Conservation (phyloP, 805 yeast genomes). For the Schwanniomyces polymorphus region DNA sequence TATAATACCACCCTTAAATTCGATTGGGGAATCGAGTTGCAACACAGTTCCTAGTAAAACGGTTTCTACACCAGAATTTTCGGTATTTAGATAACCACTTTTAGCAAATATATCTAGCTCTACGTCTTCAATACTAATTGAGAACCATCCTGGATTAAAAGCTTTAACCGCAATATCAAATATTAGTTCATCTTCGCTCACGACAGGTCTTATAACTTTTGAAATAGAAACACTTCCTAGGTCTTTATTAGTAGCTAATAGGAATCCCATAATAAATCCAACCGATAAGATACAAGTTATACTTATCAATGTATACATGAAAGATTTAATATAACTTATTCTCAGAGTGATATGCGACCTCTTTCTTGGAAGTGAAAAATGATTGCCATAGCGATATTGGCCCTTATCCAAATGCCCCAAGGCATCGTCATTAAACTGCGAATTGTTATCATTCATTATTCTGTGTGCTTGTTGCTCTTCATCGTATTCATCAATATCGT, state of each 20-base stretch:
- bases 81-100: constrained; percentile 44
- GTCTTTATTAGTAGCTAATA: constrained; percentile 85
- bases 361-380: constrained; percentile 30
- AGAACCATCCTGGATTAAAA: constrained; percentile 82
- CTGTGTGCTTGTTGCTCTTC: constrained; percentile 24
- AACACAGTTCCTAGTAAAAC: constrained; percentile 71
- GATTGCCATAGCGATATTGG: constrained; percentile 19
- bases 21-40: constrained; percentile 68
- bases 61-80: constrained; percentile 46
- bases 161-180: constrained; percentile 79
- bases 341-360: constrained; percentile 15
- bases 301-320: constrained; percentile 44
- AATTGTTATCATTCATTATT: constrained; percentile 1
- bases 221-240: constrained; percentile 63
- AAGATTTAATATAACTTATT: constrained; percentile 25
- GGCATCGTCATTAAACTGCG: constrained; percentile 12
- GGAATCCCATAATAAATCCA: constrained; percentile 82
- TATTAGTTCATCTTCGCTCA: constrained; percentile 80
- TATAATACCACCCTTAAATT: constrained; percentile 77
- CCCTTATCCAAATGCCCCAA: constrained; percentile 15
- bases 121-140: constrained; percentile 60
- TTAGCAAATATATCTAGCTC: constrained; percentile 87
- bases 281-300: constrained; percentile 55
- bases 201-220: constrained; percentile 67
- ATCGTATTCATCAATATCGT: constrained; percentile 41